phyloP scores from a whole-genome alignment of 306 rosid species.

The Malus sylvestris region DNA sequence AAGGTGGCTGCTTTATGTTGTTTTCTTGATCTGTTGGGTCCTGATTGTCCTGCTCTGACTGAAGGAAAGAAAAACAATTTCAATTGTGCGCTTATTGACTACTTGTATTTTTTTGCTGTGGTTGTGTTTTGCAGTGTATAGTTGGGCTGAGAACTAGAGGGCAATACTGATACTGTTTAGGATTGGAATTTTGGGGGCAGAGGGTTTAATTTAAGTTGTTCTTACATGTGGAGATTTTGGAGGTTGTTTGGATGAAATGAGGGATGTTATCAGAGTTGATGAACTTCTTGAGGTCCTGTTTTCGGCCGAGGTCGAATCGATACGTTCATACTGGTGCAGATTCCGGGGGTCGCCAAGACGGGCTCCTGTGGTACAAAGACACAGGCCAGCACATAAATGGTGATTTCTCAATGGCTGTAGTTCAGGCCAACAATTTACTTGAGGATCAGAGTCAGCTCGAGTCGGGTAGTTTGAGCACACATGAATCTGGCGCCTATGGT shows the following conservation, averaged over 20 bases:
- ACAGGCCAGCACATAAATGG: constrained; percentile 41
- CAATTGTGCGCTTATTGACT: neutral
- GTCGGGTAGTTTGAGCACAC: constrained; percentile 40
- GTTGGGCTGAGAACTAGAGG: constrained; percentile 27
- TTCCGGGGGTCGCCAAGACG: constrained; percentile 33
- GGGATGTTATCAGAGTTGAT: constrained; percentile 53
- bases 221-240: constrained; percentile 65
- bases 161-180: neutral
- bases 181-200: constrained; percentile 26
- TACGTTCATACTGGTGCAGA: constrained; percentile 30
- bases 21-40: constrained; percentile 21
- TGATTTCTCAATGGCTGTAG: constrained; percentile 49
- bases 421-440: constrained; percentile 53
- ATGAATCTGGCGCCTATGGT: constrained; percentile 40
- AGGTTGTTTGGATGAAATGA: constrained; percentile 47
- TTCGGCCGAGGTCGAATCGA: constrained; percentile 44
- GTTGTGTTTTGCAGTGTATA: constrained; percentile 28
- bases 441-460: constrained; percentile 58
- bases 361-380: constrained; percentile 53
- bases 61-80: neutral
- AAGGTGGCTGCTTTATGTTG: constrained; percentile 13
- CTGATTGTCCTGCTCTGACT: neutral
- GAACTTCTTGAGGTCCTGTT: constrained; percentile 46
- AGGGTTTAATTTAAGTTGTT: constrained; percentile 6
- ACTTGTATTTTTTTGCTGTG: constrained; percentile 17